Evolutionary conservation across 257 asterid species (phyloP).

Genomic region (Solanum ahanhuiri): DNA sequence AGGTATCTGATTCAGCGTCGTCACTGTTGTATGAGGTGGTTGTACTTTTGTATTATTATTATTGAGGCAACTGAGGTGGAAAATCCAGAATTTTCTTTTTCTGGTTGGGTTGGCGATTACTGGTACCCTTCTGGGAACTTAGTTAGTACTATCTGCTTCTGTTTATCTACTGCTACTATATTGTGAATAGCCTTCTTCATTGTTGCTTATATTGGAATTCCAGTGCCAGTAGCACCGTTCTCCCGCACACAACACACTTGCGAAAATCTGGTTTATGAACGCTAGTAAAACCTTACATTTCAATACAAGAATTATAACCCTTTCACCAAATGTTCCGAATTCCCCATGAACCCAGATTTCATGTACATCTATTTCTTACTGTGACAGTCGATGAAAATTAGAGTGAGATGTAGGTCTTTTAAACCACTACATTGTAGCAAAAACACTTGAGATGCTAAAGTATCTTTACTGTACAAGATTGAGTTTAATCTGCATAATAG

Average conservation of each 20-base stretch:
- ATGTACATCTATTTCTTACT: background rate
- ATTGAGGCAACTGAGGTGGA: background rate
- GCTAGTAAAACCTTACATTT: background rate
- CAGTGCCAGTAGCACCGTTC: background rate
- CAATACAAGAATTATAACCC: background rate
- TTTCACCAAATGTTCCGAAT: background rate
- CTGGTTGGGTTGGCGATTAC: background rate
- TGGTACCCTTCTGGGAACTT: background rate
- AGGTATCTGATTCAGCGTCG: background rate
- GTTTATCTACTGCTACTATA: background rate
- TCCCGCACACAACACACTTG: background rate
- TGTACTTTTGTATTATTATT: background rate
- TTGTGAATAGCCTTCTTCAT: background rate
- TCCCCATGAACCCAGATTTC: background rate
- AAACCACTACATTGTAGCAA: background rate
- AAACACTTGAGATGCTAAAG: background rate
- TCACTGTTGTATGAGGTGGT: background rate
- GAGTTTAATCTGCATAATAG: background rate
- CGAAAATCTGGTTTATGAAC: background rate
- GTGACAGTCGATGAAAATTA: background rate
- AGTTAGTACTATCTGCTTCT: background rate
- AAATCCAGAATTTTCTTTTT: background rate
- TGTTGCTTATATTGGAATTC: background rate
- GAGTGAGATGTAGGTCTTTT: background rate
- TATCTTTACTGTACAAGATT: background rate